Base-by-base conservation (phyloP, 192 early-diverging fungal species). In the Podila epigama region DNA sequence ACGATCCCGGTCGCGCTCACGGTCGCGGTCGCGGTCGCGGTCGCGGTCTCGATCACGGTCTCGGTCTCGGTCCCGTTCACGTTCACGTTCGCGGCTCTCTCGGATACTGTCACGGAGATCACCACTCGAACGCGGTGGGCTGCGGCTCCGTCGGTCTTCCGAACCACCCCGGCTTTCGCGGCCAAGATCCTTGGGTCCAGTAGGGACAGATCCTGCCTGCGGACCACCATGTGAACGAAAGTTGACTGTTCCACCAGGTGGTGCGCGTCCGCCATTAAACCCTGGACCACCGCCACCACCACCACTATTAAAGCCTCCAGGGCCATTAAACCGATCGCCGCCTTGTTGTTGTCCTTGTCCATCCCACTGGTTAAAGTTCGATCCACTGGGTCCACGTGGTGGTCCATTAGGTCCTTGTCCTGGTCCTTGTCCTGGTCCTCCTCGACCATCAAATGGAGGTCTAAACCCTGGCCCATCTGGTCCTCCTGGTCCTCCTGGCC, bases 131-230 rank as follows among this genome's bases (percentile, higher is more conserved):
- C 25, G 41, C 12, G 39, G 51, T 20, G 73, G 73, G 32, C 73
- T 77, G 28, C 33, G 57, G 28, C 70, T 72, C 34, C 62, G 61
- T 20, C 70, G 55, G 32, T 68, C 73, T 12, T 77, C 73, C 12
- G 42, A 41, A 16, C 63, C 66, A 31, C 68, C 66, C 34, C 61
- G 52, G 13, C 68, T 60, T 22, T 32, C 52, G 15, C 44, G 44
- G 44, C 44, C 44, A 48, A 22, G 44, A 22, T 48, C 44, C 20
- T 63, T 50, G 11, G 36, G 22, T 62, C 25, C 7, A 28, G 36
- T 39, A 2, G 13, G 35, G 4, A 29, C 66, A 60, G 60, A 27
- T 37, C 66, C 61, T 13, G 44, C 55, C 41, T 68, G 64, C 1
- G 52, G 60, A 18, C 25, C 3, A 32, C 60, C 60, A 25, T 68